These are phyloP conservation scores for Albifimbria verrucaria DNA, from an alignment of 2,329 filamentous ascomycete genomes.

Conservation along the genomic window DNA sequence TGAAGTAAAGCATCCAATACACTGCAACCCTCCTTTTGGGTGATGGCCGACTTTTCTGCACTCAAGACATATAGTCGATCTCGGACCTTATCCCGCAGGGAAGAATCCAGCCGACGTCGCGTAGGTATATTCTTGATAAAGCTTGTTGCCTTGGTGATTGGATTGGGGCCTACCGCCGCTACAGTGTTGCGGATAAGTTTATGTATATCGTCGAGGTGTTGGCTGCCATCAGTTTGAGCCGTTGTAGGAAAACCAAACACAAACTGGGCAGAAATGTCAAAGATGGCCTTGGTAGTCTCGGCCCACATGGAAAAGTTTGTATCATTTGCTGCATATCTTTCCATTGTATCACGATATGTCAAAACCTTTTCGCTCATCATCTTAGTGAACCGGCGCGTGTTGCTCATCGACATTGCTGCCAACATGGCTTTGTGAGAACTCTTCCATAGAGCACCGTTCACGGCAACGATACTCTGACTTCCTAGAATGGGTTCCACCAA, in stretches of 20 bases:
- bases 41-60: too few species aligned
- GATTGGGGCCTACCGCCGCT: slow-evolving; percentile 1
- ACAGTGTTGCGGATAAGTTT: slow-evolving; percentile 5
- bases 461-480: slow-evolving; percentile 15
- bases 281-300: slow-evolving; percentile 17
- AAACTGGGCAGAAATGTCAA: slow-evolving; percentile 18
- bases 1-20: too few species aligned
- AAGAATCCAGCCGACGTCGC: slow-evolving; percentile 2
- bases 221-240: slow-evolving; percentile 14
- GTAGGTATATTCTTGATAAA: neutral
- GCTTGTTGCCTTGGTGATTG: neutral
- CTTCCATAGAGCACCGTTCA: slow-evolving; percentile 25
- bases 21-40: too few species aligned
- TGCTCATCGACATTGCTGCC: slow-evolving; percentile 19
- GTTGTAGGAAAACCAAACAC: slow-evolving; percentile 15
- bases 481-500: slow-evolving; percentile 16
- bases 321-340: slow-evolving; percentile 7
- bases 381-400: slow-evolving; percentile 18
- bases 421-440: slow-evolving; percentile 22
- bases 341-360: slow-evolving; percentile 13
- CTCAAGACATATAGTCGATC: slow-evolving; percentile 8
- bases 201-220: slow-evolving; percentile 12
- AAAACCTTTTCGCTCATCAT: slow-evolving; percentile 20
- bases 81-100: slow-evolving; percentile 4
- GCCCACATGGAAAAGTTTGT: slow-evolving; percentile 19